Evolutionary conservation across 2,329 filamentous ascomycete genomes (phyloP), one percentile per base, ranked within the genome.

Genomic region (Lanzia echinophila): DNA sequence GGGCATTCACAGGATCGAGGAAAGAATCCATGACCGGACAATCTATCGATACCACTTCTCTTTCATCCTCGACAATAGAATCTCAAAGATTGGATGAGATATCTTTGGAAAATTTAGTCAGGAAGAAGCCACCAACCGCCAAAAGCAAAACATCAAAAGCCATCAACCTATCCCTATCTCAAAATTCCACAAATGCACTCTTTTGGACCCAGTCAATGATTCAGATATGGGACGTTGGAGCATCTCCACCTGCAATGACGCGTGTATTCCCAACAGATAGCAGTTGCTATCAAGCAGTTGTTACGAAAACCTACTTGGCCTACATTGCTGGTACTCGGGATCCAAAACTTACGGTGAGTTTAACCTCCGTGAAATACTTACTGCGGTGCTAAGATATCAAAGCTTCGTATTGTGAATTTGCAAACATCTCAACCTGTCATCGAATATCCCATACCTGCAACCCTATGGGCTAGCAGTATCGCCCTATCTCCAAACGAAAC

Each of bases 261-360:
- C 62, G 68, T 46, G 63, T 65, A 7, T 66, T 73, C 28, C 56
- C 65, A 13, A 69, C 68, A 0, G 70, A 71, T 42, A 72, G 70
- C 57, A 70, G 66, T 11, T 73, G 71, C 53, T 65, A 72, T 15
- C 56, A 72, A 22, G 71, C 69, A 19, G 65, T 69, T 4, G 67
- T 73, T 1, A 70, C 68, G 1, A 71, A 66, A 52, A 61, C 61
- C 6, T 65, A 71, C 54, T 53, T 72, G 20, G 71, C 70, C 24
- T 73, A 72, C 56, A 67, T 73, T 6, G 67, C 72, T 53, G 70
- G 70, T 3, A 71, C 67, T 15, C 63, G 70, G n/a, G 71, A 72
- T 52, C 70, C 72, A 41, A 72, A 68, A 48, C 64, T 73, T 2
- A 72, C 70, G 10, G 71, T 72, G 66, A 65, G 65, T 22, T 44